A percentile compares a stretch with the other conserved stretches of the same genome.
phyloP scores from a whole-genome alignment of 345 rosid species.

The Citrus sp. region DNA sequence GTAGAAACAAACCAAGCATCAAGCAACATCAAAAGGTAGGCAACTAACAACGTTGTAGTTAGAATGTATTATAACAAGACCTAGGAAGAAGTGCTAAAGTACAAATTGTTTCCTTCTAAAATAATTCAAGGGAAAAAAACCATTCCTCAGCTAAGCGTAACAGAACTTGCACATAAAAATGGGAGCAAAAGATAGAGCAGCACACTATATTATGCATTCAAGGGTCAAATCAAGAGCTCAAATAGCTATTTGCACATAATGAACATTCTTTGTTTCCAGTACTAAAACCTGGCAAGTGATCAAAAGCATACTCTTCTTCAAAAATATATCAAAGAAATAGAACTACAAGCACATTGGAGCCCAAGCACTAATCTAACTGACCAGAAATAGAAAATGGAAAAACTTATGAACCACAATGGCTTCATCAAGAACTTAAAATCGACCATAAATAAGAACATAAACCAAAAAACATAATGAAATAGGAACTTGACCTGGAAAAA shows the following conservation, averaged over 20 bases:
- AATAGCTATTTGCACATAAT: neutral
- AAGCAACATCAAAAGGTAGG: too few relatives aligned
- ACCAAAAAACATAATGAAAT: neutral
- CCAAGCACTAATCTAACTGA: neutral
- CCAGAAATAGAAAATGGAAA: neutral
- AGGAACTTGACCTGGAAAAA: slow-evolving; percentile 56
- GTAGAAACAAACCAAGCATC: neutral
- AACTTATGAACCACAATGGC: neutral
- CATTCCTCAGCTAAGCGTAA: neutral
- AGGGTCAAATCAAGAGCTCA: neutral
- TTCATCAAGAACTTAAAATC: neutral
- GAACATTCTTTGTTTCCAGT: neutral
- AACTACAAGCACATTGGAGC: neutral
- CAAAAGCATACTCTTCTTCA: neutral
- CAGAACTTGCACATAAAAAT: neutral
- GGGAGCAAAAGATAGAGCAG: neutral
- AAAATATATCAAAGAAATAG: neutral
- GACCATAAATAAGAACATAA: neutral
- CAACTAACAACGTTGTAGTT: neutral
- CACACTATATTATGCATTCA: neutral
- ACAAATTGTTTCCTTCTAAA: neutral
- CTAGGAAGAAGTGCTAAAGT: neutral
- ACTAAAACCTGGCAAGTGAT: neutral
- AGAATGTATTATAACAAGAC: neutral
- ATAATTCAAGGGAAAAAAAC: neutral